Conservation (phyloP, 352 stramenopile genomes). For the Globisporangium apiculatum region DNA sequence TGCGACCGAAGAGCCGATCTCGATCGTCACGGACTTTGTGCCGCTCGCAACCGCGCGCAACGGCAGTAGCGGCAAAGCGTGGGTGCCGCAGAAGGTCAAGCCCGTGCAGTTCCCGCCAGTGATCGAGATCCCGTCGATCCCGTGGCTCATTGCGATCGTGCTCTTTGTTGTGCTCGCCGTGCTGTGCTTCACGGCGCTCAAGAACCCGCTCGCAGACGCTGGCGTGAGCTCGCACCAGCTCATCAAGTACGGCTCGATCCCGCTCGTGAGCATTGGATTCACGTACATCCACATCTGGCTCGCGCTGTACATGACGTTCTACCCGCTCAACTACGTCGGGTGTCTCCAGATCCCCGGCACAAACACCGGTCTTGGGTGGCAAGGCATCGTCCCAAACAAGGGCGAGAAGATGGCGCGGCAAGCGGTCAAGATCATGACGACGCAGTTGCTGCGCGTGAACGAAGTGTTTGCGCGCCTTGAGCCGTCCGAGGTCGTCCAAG, state of each 20-base stretch:
- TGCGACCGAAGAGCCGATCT: slow-evolving; percentile 40
- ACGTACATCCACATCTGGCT: slow-evolving; percentile 95
- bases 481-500: slow-evolving; percentile 84
- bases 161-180: slow-evolving; percentile 48
- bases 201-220: slow-evolving; percentile 36
- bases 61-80: neutral
- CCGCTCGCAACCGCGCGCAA: slow-evolving; percentile 21
- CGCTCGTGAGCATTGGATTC: slow-evolving; percentile 84
- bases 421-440: slow-evolving; percentile 90
- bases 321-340: slow-evolving; percentile 92
- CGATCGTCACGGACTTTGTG: slow-evolving; percentile 80
- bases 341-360: slow-evolving; percentile 81
- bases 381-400: slow-evolving; percentile 97
- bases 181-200: slow-evolving; percentile 75
- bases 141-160: slow-evolving; percentile 34
- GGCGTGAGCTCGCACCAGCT: slow-evolving; percentile 58
- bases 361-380: slow-evolving; percentile 94
- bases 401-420: slow-evolving; percentile 96
- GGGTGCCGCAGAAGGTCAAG: slow-evolving; percentile 21
- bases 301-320: slow-evolving; percentile 98
- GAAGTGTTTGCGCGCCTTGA: slow-evolving; percentile 92
- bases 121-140: slow-evolving; percentile 65
- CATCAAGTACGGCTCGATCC: slow-evolving; percentile 80
- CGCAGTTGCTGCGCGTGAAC: slow-evolving; percentile 89
- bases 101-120: slow-evolving; percentile 78